Evolutionary conservation across 169 alveolate genomes (phyloP).

Genomic region (Eimeria acervulina): DNA sequence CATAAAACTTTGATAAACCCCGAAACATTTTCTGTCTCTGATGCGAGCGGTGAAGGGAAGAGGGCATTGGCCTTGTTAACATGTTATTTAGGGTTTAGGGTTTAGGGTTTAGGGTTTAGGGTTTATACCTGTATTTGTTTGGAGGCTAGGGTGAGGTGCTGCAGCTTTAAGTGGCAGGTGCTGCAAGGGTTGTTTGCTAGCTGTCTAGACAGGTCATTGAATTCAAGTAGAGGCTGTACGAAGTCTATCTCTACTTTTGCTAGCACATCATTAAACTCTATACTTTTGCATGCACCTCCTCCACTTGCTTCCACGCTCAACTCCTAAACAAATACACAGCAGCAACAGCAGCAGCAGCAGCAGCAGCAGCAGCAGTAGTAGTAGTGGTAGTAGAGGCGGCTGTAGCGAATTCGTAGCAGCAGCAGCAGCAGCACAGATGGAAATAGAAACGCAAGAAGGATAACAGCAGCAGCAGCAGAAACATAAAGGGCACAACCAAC

Average conservation of each 20-base stretch:
- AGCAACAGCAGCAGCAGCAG: too few species aligned
- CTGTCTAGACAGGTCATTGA: not conserved
- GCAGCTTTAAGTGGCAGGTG: not conserved
- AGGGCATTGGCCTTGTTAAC: not conserved
- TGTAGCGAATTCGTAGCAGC: too few species aligned
- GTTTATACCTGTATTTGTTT: not conserved
- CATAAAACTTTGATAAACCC: not conserved
- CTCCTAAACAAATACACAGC: too few species aligned
- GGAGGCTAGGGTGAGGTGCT: not conserved
- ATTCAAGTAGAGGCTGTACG: conserved; percentile 5
- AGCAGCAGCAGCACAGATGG: too few species aligned
- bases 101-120: not conserved
- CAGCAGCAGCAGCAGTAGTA: not conserved
- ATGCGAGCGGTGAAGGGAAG: not conserved
- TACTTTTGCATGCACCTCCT: too few species aligned
- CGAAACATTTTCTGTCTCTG: not conserved
- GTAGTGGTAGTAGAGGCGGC: too few species aligned
- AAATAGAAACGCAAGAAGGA: too few species aligned
- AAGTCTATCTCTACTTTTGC: not conserved
- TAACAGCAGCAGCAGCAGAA: not conserved
- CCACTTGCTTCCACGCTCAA: not conserved
- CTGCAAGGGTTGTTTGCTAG: not conserved
- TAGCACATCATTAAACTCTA: not conserved
- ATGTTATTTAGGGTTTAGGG: not conserved
- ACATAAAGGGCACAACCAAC: not conserved